Percentiles rank a stretch among this genome's conserved stretches.
Evolutionary conservation across 1,284 basidiomycete genomes (phyloP).

Genomic region (Sphagnurus paluster): DNA sequence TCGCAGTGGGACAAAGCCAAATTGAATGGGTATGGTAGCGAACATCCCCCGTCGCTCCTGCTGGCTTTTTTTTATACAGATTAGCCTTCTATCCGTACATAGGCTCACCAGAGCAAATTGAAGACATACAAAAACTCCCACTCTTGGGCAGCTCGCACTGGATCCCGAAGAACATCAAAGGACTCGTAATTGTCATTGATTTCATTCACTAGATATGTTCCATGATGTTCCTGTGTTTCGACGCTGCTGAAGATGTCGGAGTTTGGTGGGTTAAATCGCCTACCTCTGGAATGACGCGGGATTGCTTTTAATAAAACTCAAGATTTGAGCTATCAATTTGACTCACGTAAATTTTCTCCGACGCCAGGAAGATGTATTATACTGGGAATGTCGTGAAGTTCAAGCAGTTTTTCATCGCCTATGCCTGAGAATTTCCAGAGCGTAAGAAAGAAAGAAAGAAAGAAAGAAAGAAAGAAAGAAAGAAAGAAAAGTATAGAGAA

Average conservation of each 20-base stretch:
- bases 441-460: neutral
- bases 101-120: neutral
- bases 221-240: slow-evolving; percentile 7
- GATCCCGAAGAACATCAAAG: slow-evolving; percentile 6
- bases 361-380: slow-evolving; percentile 34
- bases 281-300: neutral
- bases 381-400: slow-evolving; percentile 23
- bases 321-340: neutral
- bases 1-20: slow-evolving; percentile 5
- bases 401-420: slow-evolving; percentile 27
- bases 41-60: slow-evolving; percentile 3
- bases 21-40: slow-evolving; percentile 1
- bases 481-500: neutral
- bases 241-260: neutral
- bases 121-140: neutral
- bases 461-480: neutral
- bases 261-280: neutral
- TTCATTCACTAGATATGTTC: slow-evolving; percentile 5
- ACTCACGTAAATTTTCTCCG: slow-evolving; percentile 32
- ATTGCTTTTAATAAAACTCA: neutral
- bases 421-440: slow-evolving; percentile 20
- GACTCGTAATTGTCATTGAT: slow-evolving; percentile 3
- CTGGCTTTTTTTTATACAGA: neutral
- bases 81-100: neutral
- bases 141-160: slow-evolving; percentile 8